phyloP scores from a whole-genome alignment of 306 rosid genomes.

The Medicago arabica region DNA sequence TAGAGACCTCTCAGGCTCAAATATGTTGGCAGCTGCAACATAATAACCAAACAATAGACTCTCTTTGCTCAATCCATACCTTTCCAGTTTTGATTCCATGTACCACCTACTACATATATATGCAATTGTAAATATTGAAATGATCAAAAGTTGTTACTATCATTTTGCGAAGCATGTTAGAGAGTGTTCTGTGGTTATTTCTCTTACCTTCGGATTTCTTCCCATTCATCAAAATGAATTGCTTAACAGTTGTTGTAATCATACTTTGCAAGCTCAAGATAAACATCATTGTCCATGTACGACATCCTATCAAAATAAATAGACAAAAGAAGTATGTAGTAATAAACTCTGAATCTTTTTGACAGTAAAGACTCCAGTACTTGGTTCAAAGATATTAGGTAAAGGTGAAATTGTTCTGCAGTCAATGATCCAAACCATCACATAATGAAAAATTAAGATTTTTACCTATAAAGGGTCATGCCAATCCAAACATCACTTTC shows the following conservation, averaged over 20 bases:
- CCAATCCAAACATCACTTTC: slow-evolving; percentile 85
- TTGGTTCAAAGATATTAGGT: not conserved
- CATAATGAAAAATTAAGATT: not conserved
- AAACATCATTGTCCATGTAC: slow-evolving; percentile 63
- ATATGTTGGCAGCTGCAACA: slow-evolving; percentile 67
- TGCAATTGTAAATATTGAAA: not conserved
- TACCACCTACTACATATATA: slow-evolving; percentile 64
- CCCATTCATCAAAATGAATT: slow-evolving; percentile 69
- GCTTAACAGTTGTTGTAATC: slow-evolving; percentile 83
- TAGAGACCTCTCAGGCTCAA: slow-evolving; percentile 68
- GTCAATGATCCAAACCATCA: not conserved
- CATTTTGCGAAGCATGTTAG: not conserved
- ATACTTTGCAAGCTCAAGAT: slow-evolving; percentile 74
- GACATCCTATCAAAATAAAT: slow-evolving; percentile 64
- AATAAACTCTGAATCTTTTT: not conserved
- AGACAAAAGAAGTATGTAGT: too few species aligned
- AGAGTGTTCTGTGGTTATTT: not conserved
- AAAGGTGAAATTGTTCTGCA: not conserved
- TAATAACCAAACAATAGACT: slow-evolving; percentile 61
- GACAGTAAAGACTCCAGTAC: not conserved
- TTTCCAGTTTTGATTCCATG: slow-evolving; percentile 54
- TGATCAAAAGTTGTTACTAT: slow-evolving; percentile 1
- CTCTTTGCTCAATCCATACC: slow-evolving; percentile 62
- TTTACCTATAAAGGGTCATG: slow-evolving; percentile 85
- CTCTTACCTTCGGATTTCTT: slow-evolving; percentile 61